These are phyloP conservation scores for Malassezia psittaci DNA, from an alignment of 1,284 basidiomycete species.

Conservation along the genomic window DNA sequence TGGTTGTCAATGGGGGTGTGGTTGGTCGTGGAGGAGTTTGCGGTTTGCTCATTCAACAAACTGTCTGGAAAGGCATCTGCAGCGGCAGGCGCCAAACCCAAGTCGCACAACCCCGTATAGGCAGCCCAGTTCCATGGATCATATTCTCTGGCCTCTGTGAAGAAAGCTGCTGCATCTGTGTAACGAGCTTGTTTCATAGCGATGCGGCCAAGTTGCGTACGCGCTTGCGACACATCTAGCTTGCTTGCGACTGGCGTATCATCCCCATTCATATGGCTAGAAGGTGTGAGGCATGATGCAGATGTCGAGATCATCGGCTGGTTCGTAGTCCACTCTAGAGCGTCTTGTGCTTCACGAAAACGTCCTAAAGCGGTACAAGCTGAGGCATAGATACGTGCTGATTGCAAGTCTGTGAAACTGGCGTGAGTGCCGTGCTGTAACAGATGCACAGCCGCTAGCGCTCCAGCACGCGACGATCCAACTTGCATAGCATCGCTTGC, in stretches of 20 bases:
- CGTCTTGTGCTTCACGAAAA: conserved; percentile 31
- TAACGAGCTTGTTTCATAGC: conserved; percentile 22
- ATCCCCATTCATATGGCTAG: not conserved
- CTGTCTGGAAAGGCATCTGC: conserved; percentile 19
- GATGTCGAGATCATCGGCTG: not conserved
- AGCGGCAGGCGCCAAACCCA: conserved; percentile 18
- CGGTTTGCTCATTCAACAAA: not conserved
- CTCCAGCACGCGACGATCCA: conserved; percentile 23
- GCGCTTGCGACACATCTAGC: conserved; percentile 19
- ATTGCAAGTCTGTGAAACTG: conserved; percentile 28
- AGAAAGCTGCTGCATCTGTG: conserved; percentile 22
- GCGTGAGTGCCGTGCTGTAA: conserved; percentile 30
- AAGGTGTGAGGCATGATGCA: not conserved
- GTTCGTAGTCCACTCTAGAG: conserved; percentile 18
- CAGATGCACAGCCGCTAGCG: conserved; percentile 34
- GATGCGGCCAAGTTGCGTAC: conserved; percentile 26
- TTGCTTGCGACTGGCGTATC: conserved; percentile 15
- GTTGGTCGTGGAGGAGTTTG: no score
- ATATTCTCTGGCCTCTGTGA: conserved; percentile 20
- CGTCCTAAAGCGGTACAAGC: conserved; percentile 29
- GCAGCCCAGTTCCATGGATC: conserved; percentile 40
- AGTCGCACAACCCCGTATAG: conserved; percentile 35
- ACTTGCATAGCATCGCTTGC: conserved; percentile 18
- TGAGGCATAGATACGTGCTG: conserved; percentile 33
- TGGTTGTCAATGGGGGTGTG: no score